These are phyloP conservation scores for Scleromitrula shiraiana DNA, from an alignment of 2,329 filamentous ascomycete species.

Conservation along the genomic window DNA sequence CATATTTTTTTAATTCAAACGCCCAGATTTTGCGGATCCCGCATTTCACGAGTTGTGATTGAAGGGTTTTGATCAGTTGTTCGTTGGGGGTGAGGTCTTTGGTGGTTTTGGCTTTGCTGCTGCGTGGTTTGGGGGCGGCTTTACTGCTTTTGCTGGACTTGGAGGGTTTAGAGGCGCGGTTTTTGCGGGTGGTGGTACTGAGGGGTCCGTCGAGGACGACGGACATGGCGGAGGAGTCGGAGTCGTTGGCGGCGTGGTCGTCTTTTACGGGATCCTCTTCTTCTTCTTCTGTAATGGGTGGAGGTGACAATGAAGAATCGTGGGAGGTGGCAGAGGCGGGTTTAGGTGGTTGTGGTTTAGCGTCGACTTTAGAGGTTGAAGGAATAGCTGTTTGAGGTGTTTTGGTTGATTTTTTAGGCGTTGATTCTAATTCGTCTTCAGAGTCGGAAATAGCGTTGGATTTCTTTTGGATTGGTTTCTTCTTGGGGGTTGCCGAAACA, in stretches of 20 bases:
- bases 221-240: slow-evolving; percentile 57
- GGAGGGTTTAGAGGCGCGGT: slow-evolving; percentile 26
- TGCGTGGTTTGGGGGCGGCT: slow-evolving; percentile 26
- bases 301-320: slow-evolving; percentile 4
- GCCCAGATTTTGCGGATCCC: slow-evolving; percentile 89
- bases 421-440: slow-evolving; percentile 3
- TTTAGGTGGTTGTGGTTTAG: slow-evolving; percentile 2
- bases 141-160: slow-evolving; percentile 18
- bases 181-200: slow-evolving; percentile 38
- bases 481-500: neutral
- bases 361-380: neutral
- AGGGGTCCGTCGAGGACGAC: slow-evolving; percentile 58
- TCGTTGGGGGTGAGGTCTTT: slow-evolving; percentile 50
- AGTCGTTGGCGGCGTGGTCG: slow-evolving; percentile 31
- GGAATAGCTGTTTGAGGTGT: neutral
- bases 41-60: slow-evolving; percentile 81
- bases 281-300: slow-evolving; percentile 14
- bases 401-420: neutral
- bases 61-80: slow-evolving; percentile 78
- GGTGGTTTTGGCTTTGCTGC: slow-evolving; percentile 35
- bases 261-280: slow-evolving; percentile 6
- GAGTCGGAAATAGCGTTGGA: neutral
- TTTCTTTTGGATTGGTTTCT: neutral
- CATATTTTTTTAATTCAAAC: slow-evolving; percentile 69
- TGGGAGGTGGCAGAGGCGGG: slow-evolving; percentile 13